Base-by-base conservation (phyloP, 1,139 yeast genomes). In the Pichia sp. region DNA sequence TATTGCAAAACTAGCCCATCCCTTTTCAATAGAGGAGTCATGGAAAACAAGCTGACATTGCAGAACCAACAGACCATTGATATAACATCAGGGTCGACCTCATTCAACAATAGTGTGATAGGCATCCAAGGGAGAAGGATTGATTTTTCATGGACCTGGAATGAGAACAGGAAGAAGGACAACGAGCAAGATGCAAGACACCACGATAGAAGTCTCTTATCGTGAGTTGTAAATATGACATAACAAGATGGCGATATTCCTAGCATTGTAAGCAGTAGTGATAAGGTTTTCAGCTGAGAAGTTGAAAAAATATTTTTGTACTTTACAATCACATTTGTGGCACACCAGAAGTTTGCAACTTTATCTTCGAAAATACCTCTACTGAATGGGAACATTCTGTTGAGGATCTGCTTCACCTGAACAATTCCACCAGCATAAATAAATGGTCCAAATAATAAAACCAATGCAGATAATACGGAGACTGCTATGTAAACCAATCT, bases 291-390 rank as follows among this genome's bases (percentile, higher is more conserved):
- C 41, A 93, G 73, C 62, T 86, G 79, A 3, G 73, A 69, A n/a
- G 75, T 72, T 1, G 80, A 69, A 60, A 87, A 84, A 0, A 76
- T 55, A 3, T 70, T 64, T 58, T 80, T 82, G 62, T 89, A 85
- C 66, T 93, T 93, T 64, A 91, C 67, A 12, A 89, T 59, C 0
- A 87, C 74, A 67, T 93, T 93, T 2, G 90, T 73, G 9, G 95
- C 85, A 67, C 99, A 91, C 99, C 99, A 93, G 62, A 93, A 85
- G 65, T 91, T 93, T 47, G 96, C 97, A 13, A 95, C 99, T 67
- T 93, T 93, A 66, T 93, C 99, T 68, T 93, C 99, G 75, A 95
- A 93, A n/a, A 95, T 75, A 0, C 99, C 99, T 64, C 99, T 77
- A 46, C 82, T 80, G 63, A 93, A 91, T 1, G 99, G 99, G 68